Conservation (phyloP, 345 rosid species). For the Passiflora organensis region DNA sequence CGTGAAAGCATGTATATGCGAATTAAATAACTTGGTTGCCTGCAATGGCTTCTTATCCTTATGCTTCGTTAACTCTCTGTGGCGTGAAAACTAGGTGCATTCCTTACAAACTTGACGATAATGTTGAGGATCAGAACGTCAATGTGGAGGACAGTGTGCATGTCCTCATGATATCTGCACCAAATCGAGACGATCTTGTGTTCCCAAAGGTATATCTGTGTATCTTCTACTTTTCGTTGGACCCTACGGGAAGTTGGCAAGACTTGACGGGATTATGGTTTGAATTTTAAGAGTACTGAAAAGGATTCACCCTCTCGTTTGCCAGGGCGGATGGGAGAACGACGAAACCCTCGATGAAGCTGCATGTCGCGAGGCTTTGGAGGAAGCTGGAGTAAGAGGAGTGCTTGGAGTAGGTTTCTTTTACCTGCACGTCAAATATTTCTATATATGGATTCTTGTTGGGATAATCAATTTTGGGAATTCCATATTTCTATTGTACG, state of each 20-base stretch:
- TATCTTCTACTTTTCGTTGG: neutral
- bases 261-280: too few species aligned
- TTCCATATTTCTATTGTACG: too few species aligned
- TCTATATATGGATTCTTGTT: too few species aligned
- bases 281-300: neutral
- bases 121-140: conserved; percentile 26
- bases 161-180: conserved; percentile 88
- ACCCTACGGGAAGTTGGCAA: too few species aligned
- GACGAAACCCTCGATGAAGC: conserved; percentile 85
- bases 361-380: conserved; percentile 84
- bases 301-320: neutral
- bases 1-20: too few species aligned
- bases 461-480: too few species aligned
- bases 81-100: conserved; percentile 45
- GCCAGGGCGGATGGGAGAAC: conserved; percentile 97
- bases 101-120: conserved; percentile 54
- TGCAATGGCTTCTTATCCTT: neutral
- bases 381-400: conserved; percentile 96
- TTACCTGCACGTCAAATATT: too few species aligned
- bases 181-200: conserved; percentile 71
- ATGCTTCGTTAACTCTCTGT: too few species aligned
- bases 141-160: conserved; percentile 33
- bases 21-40: neutral
- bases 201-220: conserved; percentile 68
- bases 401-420: conserved; percentile 43